Percentiles rank a stretch among this genome's conserved stretches.
Evolutionary conservation across 176 grass and related monocot genomes (phyloP).

Genomic region (Paspalum notatum): DNA sequence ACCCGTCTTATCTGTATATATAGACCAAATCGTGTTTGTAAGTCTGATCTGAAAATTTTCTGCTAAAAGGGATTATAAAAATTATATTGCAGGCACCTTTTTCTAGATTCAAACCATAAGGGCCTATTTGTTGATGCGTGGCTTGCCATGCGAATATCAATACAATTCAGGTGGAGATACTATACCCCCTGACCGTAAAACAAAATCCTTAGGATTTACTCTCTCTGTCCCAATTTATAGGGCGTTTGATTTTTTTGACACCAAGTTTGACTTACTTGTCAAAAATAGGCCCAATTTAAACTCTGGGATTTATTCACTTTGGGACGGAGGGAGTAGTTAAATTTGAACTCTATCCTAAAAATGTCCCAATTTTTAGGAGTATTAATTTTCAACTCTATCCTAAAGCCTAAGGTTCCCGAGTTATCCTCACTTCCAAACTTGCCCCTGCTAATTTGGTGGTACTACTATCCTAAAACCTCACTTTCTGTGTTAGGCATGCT

Average conservation of each 20-base stretch:
- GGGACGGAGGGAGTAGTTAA: too few species aligned
- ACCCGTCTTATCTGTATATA: constrained; percentile 3
- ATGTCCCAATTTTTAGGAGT: too few species aligned
- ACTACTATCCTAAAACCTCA: background rate
- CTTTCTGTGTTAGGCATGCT: background rate
- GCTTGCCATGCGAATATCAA: too few species aligned
- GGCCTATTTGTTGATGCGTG: background rate
- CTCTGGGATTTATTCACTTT: too few species aligned
- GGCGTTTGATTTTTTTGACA: too few species aligned
- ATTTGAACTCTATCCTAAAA: too few species aligned
- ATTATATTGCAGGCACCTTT: background rate
- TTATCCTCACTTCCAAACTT: background rate
- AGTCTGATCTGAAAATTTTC: background rate
- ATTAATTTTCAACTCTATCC: background rate
- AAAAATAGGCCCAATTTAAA: too few species aligned
- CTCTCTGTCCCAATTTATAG: too few species aligned
- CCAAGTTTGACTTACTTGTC: too few species aligned
- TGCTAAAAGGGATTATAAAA: background rate
- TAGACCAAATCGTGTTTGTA: background rate
- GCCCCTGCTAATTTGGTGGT: background rate
- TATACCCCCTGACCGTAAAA: too few species aligned
- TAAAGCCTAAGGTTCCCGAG: background rate
- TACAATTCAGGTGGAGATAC: too few species aligned
- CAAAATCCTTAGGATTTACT: too few species aligned
- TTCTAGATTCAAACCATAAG: background rate